Evolutionary conservation across 139 green algal species (phyloP).

Genomic region (Coelastrella sp.): DNA sequence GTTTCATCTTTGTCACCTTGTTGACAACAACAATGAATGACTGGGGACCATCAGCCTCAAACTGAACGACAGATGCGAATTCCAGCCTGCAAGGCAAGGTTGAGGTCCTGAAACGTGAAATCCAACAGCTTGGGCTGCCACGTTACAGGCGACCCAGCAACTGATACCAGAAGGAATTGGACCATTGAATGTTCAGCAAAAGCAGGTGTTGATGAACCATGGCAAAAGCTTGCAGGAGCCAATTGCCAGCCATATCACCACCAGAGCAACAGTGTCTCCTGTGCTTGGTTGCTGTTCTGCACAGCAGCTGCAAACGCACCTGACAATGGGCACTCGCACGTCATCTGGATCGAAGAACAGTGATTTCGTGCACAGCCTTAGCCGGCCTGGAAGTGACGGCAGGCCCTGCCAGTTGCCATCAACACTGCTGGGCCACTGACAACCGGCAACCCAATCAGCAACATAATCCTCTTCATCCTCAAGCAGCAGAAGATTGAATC

Average conservation of each 20-base stretch:
- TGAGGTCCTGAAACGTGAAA: too few species aligned
- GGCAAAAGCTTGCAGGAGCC: too few species aligned
- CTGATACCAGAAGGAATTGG: neutral
- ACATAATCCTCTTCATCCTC: slow-evolving; percentile 89
- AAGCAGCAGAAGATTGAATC: slow-evolving; percentile 89
- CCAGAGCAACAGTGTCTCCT: too few species aligned
- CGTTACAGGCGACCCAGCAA: neutral
- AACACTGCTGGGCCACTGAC: slow-evolving; percentile 56
- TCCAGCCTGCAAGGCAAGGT: slow-evolving; percentile 29
- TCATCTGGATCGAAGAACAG: slow-evolving; percentile 94
- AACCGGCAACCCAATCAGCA: slow-evolving; percentile 73
- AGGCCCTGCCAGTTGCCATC: slow-evolving; percentile 74
- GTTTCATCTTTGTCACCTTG: slow-evolving; percentile 74
- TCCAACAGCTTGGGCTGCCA: too few species aligned
- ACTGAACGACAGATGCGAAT: slow-evolving; percentile 31
- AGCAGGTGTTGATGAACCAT: too few species aligned
- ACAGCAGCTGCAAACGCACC: slow-evolving; percentile 55
- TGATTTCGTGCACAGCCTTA: slow-evolving; percentile 84
- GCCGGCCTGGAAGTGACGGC: slow-evolving; percentile 69
- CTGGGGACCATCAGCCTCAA: slow-evolving; percentile 33
- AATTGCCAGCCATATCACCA: too few species aligned
- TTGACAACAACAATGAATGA: slow-evolving; percentile 30
- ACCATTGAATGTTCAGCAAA: too few species aligned
- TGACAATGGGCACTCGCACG: slow-evolving; percentile 79
- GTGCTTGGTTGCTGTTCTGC: neutral